A percentile compares a stretch with the other conserved stretches of the same genome.
These are phyloP conservation scores for Rugiboletus extremiorientalis DNA, from an alignment of 1,284 basidiomycete genomes.

Conservation along the genomic window DNA sequence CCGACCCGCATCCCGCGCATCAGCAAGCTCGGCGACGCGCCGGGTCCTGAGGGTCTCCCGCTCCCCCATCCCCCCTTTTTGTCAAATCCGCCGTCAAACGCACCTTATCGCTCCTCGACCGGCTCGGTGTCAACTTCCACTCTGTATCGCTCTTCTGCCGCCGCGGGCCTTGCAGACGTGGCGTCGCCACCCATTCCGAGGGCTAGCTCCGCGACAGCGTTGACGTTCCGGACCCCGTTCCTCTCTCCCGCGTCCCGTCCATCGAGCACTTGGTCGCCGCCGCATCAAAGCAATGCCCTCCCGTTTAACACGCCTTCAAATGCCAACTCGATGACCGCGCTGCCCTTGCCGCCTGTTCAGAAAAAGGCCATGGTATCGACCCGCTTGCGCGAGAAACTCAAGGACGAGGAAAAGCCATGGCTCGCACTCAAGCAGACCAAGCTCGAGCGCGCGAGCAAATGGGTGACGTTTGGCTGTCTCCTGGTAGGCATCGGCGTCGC, in stretches of 20 bases:
- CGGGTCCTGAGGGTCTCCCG: conserved; percentile 26
- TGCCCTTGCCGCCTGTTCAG: conserved; percentile 34
- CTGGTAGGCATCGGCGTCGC: conserved; percentile 44
- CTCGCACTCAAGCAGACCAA: conserved; percentile 33
- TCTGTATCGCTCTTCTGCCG: conserved; percentile 30
- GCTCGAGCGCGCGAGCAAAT: conserved; percentile 41
- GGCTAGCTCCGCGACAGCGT: conserved; percentile 47
- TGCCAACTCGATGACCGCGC: conserved; percentile 36
- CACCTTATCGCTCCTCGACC: conserved; percentile 39
- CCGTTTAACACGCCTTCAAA: conserved; percentile 35
- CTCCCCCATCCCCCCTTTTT: conserved; percentile 58
- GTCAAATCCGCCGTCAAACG: conserved; percentile 35
- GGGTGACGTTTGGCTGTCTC: conserved; percentile 44
- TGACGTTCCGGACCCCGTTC: conserved; percentile 64
- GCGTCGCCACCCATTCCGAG: conserved; percentile 24
- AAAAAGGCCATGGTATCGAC: conserved; percentile 52
- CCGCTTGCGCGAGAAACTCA: conserved; percentile 46
- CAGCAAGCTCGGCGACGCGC: conserved; percentile 24
- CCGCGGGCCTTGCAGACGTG: conserved; percentile 19
- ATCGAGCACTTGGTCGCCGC: conserved; percentile 60
- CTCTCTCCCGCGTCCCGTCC: conserved; percentile 66
- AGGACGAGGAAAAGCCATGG: conserved; percentile 55
- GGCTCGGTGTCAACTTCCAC: conserved; percentile 25
- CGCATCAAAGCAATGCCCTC: conserved; percentile 22
- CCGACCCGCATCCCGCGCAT: conserved; percentile 9